Percentiles rank a stretch among this genome's conserved stretches.
Evolutionary conservation across 2,329 filamentous ascomycete genomes (phyloP).

Genomic region (Ascochyta fabae): DNA sequence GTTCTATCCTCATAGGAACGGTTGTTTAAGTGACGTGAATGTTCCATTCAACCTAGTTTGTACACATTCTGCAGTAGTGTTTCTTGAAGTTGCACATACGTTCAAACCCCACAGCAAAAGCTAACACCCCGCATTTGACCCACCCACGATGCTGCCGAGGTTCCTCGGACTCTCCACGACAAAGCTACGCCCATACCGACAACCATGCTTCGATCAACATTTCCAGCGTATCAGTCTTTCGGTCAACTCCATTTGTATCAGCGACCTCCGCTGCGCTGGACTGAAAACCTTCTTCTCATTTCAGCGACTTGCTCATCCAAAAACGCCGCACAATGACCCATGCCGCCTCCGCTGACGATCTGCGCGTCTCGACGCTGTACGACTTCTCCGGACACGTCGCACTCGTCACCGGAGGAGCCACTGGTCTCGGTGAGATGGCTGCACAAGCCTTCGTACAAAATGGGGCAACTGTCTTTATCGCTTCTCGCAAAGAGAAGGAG

Average conservation of each 20-base stretch:
- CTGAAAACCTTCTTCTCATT: neutral
- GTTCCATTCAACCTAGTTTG: no score
- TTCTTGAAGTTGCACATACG: no score
- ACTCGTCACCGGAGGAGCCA: constrained; percentile 60
- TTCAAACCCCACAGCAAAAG: neutral
- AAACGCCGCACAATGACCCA: constrained; percentile 33
- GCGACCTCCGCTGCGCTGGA: neutral
- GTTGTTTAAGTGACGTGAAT: no score
- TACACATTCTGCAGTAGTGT: no score
- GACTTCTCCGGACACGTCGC: constrained; percentile 50
- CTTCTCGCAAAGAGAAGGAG: constrained; percentile 60
- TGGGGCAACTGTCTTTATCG: constrained; percentile 61
- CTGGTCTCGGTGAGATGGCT: constrained; percentile 62
- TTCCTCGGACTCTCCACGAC: constrained; percentile 3
- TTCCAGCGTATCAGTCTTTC: neutral
- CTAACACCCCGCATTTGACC: constrained; percentile 18
- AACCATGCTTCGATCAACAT: constrained; percentile 5
- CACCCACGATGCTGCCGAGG: constrained; percentile 12
- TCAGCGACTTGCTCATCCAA: no score
- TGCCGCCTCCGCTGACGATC: constrained; percentile 41
- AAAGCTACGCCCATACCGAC: constrained; percentile 5
- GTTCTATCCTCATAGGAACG: no score
- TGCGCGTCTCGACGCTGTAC: constrained; percentile 45
- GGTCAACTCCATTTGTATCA: neutral
- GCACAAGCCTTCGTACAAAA: constrained; percentile 61